phyloP scores from a whole-genome alignment of 805 yeast species.

The Babjeviella inositovora region DNA sequence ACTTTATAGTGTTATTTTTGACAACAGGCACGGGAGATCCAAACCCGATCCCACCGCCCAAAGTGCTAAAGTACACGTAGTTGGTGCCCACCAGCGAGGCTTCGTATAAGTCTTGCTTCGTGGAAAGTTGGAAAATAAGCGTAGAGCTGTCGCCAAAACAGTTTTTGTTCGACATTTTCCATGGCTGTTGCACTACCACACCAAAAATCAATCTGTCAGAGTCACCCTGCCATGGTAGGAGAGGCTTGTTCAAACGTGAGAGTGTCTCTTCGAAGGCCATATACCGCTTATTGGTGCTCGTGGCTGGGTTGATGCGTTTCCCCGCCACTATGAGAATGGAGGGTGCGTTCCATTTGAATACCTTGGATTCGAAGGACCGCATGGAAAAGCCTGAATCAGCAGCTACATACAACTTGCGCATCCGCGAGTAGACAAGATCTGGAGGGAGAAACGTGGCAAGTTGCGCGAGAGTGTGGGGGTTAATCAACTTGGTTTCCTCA shows the following conservation, averaged over 20 bases:
- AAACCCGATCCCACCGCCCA: conserved; percentile 73
- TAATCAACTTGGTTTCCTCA: conserved; percentile 17
- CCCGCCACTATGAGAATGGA: conserved; percentile 62
- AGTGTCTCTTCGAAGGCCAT: conserved; percentile 31
- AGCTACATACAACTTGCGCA: conserved; percentile 55
- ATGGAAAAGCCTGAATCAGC: conserved; percentile 75
- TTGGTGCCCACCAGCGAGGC: conserved; percentile 15
- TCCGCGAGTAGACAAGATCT: conserved; percentile 23
- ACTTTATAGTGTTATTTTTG: conserved; percentile 22
- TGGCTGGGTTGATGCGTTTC: conserved; percentile 20
- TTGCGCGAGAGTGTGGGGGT: conserved; percentile 16
- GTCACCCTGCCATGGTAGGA: conserved; percentile 17
- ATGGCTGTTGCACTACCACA: conserved; percentile 50
- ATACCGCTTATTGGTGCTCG: conserved; percentile 26
- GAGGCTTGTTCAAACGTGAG: conserved; percentile 14
- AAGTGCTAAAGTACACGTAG: conserved; percentile 49
- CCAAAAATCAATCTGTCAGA: conserved; percentile 39
- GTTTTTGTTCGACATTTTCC: conserved; percentile 60
- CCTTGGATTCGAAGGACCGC: conserved; percentile 70
- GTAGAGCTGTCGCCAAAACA: conserved; percentile 52
- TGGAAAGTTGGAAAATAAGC: conserved; percentile 50
- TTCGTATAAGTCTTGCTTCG: conserved; percentile 41
- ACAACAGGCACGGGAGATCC: conserved; percentile 54
- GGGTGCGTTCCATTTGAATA: conserved; percentile 85
- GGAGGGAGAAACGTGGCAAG: conserved; percentile 17